phyloP scores from a whole-genome alignment of 108 stramenopile genomes.

The Aurantiochytrium sp. region DNA sequence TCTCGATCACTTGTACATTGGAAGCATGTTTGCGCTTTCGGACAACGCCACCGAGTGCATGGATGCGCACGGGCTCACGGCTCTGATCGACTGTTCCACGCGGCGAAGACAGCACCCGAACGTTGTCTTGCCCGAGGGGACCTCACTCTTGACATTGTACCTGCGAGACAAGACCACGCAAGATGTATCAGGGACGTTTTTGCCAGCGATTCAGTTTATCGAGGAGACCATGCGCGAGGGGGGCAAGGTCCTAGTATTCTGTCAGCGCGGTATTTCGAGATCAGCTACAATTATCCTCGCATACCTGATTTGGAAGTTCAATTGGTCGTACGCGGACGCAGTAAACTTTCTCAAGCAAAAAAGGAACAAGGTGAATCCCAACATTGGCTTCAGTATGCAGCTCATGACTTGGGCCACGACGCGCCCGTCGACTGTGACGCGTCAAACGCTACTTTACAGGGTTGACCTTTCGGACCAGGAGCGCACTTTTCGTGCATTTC shows the following conservation, averaged over 20 bases:
- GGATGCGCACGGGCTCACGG: neutral
- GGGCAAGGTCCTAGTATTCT: neutral
- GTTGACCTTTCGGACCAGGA: neutral
- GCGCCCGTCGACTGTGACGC: neutral
- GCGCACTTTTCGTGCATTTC: neutral
- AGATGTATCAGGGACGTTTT: neutral
- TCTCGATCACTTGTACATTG: neutral
- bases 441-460: neutral
- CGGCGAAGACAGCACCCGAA: neutral
- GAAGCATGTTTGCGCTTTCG: neutral
- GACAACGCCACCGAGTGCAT: neutral
- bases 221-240: neutral
- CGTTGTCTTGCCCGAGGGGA: neutral
- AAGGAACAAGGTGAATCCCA: neutral
- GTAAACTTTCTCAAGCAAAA: neutral
- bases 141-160: neutral
- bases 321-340: neutral
- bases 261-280: neutral
- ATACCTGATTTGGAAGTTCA: neutral
- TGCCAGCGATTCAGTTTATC: neutral
- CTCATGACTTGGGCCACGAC: neutral
- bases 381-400: neutral
- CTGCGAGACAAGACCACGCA: slow-evolving; percentile 4
- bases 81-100: neutral
- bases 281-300: neutral